These are phyloP conservation scores for Aspergillus tubingensis DNA, from an alignment of 2,329 filamentous ascomycete species.

Conservation along the genomic window DNA sequence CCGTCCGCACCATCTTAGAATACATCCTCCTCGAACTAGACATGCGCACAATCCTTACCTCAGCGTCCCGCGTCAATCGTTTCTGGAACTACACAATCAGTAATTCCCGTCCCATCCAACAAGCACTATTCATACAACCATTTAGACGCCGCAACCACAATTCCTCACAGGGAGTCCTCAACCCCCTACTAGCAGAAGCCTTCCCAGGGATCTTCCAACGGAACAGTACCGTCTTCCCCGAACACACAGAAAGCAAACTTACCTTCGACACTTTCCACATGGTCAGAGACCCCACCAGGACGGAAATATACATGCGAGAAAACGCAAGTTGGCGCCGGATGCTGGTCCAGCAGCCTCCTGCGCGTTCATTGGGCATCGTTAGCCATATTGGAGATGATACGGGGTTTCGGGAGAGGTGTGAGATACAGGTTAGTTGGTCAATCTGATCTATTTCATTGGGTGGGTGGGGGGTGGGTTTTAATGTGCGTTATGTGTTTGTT, in stretches of 20 bases:
- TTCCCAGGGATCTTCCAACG: neutral
- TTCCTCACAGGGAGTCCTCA: neutral
- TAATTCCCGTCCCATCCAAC: neutral
- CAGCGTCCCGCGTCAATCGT: neutral
- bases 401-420: neutral
- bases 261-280: neutral
- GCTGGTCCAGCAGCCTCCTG: conserved; percentile 8
- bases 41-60: neutral
- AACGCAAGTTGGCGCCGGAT: conserved; percentile 8
- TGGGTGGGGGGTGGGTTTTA: neutral
- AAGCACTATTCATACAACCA: conserved; percentile 2
- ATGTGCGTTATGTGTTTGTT: neutral
- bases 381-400: no score
- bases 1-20: neutral
- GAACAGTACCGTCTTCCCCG: neutral
- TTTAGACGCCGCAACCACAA: neutral
- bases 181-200: neutral
- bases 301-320: neutral
- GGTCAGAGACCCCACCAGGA: neutral
- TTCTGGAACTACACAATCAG: neutral
- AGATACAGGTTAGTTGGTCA: neutral
- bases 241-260: neutral
- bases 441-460: neutral
- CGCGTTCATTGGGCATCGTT: neutral
- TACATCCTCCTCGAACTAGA: neutral